Conservation (phyloP, 345 rosid genomes). For the Gossypium longicalyx region DNA sequence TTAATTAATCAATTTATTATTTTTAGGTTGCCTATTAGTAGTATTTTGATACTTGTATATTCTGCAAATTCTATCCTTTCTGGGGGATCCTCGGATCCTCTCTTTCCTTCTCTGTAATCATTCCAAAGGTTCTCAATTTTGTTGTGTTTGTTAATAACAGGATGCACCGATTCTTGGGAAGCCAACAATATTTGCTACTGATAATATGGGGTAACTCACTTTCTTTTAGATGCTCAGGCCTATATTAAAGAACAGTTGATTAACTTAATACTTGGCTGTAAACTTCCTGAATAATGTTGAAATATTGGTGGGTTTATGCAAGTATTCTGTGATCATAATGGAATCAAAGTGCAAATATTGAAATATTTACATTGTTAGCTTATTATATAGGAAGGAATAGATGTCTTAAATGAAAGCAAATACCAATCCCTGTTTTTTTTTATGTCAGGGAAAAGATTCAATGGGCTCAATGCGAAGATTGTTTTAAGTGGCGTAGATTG, state of each 20-base stretch:
- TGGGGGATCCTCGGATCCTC: neutral
- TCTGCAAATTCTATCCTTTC: neutral
- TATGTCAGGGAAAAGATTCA: conserved; percentile 53
- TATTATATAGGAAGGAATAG: neutral
- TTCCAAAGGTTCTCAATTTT: conserved; percentile 4
- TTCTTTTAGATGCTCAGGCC: conserved; percentile 15
- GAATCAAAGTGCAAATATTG: neutral
- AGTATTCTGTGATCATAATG: neutral
- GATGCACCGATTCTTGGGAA: conserved; percentile 88
- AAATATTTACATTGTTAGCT: neutral
- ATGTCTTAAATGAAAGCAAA: neutral
- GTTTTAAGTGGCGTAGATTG: conserved; percentile 71
- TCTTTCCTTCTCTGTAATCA: neutral
- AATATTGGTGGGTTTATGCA: neutral
- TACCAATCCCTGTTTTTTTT: neutral
- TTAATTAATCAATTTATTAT: neutral
- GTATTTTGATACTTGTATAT: neutral
- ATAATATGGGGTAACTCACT: conserved; percentile 57
- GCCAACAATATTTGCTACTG: conserved; percentile 57
- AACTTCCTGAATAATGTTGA: neutral
- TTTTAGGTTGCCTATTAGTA: neutral
- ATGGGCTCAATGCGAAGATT: conserved; percentile 78
- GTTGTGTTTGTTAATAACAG: conserved; percentile 37
- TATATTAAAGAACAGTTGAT: neutral
- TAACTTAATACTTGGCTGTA: neutral